These are phyloP conservation scores for Ilex paraguariensis DNA, from an alignment of 305 asterid species.

Conservation along the genomic window DNA sequence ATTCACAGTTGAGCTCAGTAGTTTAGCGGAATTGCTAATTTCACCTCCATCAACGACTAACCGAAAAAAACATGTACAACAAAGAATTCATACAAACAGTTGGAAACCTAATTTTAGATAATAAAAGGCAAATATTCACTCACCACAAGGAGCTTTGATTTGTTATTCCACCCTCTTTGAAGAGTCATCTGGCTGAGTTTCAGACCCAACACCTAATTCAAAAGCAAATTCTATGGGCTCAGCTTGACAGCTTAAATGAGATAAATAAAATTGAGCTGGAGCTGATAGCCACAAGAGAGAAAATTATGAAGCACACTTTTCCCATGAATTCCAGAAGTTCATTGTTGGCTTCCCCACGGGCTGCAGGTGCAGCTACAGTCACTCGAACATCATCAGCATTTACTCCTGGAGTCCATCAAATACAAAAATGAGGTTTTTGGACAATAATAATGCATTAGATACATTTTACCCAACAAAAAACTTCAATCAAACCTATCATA, in stretches of 20 bases:
- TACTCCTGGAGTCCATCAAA: constrained; percentile 54
- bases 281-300: neutral
- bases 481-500: too few species aligned
- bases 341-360: constrained; percentile 96
- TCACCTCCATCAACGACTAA: neutral
- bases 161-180: constrained; percentile 99
- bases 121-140: constrained; percentile 15
- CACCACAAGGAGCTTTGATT: constrained; percentile 98
- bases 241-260: constrained; percentile 13
- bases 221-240: constrained; percentile 12
- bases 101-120: neutral
- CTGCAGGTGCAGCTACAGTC: constrained; percentile 87
- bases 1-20: neutral
- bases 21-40: neutral
- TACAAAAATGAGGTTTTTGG: neutral
- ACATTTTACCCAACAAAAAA: too few species aligned
- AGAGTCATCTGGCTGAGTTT: constrained; percentile 98
- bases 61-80: neutral
- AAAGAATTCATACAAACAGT: neutral
- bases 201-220: constrained; percentile 78
- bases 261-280: neutral
- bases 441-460: neutral
- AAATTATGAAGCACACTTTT: constrained; percentile 34
- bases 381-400: constrained; percentile 99
- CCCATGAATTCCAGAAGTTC: constrained; percentile 99